Percentiles rank a stretch among this genome's conserved stretches.
phyloP scores from a whole-genome alignment of 169 alveolate genomes.

The Miamiensis avidus region DNA sequence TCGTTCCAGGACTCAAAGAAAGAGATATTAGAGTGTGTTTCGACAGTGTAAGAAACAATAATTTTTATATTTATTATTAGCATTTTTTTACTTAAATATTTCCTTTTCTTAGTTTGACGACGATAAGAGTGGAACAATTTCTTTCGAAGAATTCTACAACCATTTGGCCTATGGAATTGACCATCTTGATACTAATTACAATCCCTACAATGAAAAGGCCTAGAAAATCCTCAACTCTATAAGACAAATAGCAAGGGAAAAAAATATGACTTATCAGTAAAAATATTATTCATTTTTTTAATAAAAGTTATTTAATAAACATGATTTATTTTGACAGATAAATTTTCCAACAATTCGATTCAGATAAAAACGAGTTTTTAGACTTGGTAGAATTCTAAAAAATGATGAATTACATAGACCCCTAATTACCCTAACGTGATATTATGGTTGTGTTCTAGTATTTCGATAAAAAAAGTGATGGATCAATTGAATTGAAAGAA shows the following conservation, averaged over 20 bases:
- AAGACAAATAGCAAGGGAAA: too few species aligned
- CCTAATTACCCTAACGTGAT: conserved; percentile 1
- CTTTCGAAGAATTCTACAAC: conserved; percentile 38
- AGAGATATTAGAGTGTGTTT: background rate
- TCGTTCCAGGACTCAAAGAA: conserved; percentile 11
- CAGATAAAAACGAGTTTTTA: too few species aligned
- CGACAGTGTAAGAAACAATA: too few species aligned
- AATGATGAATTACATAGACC: background rate
- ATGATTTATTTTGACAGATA: too few species aligned
- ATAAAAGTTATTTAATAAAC: too few species aligned
- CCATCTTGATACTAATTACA: conserved; percentile 28
- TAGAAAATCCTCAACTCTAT: conserved; percentile 28
- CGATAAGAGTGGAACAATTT: conserved; percentile 16
- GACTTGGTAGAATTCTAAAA: background rate
- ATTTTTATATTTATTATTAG: too few species aligned
- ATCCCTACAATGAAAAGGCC: conserved; percentile 18
- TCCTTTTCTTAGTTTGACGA: conserved; percentile 41
- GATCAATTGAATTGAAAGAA: conserved; percentile 23
- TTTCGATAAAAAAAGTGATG: conserved; percentile 31
- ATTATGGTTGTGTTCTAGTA: background rate
- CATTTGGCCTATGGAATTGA: conserved; percentile 32
- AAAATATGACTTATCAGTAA: too few species aligned
- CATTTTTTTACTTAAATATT: too few species aligned
- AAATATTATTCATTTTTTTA: too few species aligned
- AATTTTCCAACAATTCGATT: too few species aligned